Evolutionary conservation across 257 asterid species (phyloP).

Genomic region (Solanum verrucosum): DNA sequence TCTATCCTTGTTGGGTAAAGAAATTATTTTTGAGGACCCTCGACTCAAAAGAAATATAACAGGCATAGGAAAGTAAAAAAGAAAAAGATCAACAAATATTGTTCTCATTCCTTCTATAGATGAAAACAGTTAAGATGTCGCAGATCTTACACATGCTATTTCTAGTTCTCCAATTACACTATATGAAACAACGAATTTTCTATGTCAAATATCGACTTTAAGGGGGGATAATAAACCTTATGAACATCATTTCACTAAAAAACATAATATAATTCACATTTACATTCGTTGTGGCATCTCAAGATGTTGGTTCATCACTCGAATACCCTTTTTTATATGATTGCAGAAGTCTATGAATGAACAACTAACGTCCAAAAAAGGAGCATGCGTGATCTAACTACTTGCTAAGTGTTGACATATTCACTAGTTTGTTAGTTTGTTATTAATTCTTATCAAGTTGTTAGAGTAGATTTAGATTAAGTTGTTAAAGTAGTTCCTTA

Average conservation of each 20-base stretch:
- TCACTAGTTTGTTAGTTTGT: too few relatives aligned
- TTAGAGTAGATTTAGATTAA: too few relatives aligned
- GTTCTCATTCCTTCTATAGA: too few relatives aligned
- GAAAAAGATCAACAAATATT: too few relatives aligned
- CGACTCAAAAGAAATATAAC: too few relatives aligned
- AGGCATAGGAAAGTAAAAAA: too few relatives aligned
- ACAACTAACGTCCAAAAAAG: background rate
- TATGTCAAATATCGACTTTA: background rate
- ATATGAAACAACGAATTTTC: background rate
- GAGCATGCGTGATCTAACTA: background rate
- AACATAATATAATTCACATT: background rate
- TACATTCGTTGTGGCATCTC: background rate
- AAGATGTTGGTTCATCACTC: background rate
- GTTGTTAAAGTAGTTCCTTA: too few relatives aligned
- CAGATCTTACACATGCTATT: background rate
- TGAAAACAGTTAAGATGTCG: too few relatives aligned
- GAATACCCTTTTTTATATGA: background rate
- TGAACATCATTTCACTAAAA: background rate
- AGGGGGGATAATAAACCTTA: background rate
- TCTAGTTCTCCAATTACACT: background rate
- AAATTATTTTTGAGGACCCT: too few relatives aligned
- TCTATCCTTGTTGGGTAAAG: too few relatives aligned
- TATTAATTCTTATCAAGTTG: too few relatives aligned
- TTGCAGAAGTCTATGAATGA: background rate
- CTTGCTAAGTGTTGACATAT: background rate